These are phyloP conservation scores for Chiua sp. DNA, from an alignment of 1,284 basidiomycete species.

Conservation along the genomic window DNA sequence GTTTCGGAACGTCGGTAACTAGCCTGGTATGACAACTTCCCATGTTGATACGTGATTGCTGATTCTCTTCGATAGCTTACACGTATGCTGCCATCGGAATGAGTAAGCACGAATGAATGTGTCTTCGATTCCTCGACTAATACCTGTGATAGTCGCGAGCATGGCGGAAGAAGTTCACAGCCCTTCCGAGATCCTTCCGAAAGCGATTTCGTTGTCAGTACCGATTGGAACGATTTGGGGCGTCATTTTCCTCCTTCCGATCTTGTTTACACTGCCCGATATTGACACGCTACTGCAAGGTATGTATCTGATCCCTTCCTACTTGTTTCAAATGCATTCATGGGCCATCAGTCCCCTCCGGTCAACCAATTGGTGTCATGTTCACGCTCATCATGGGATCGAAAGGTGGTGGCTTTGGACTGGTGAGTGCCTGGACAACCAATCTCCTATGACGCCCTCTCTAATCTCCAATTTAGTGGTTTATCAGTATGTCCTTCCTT, in stretches of 20 bases:
- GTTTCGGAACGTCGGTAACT: not conserved
- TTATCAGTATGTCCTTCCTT: slow-evolving; percentile 43
- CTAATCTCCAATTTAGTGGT: slow-evolving; percentile 41
- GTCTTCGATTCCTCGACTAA: not conserved
- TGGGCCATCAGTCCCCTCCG: slow-evolving; percentile 53
- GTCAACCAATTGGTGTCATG: slow-evolving; percentile 69
- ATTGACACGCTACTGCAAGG: slow-evolving; percentile 57
- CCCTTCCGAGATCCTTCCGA: slow-evolving; percentile 60
- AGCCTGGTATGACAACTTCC: slow-evolving; percentile 41
- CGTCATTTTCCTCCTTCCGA: slow-evolving; percentile 67
- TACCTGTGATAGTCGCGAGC: slow-evolving; percentile 47
- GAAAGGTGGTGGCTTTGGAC: slow-evolving; percentile 65
- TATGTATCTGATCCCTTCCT: slow-evolving; percentile 25
- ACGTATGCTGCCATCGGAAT: slow-evolving; percentile 58
- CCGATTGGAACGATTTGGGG: slow-evolving; percentile 64
- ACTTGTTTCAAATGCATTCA: not conserved
- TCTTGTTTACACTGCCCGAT: slow-evolving; percentile 73
- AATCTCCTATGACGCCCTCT: not conserved
- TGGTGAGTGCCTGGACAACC: slow-evolving; percentile 40
- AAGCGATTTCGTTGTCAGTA: slow-evolving; percentile 64
- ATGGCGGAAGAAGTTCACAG: slow-evolving; percentile 72
- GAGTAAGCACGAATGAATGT: slow-evolving; percentile 40
- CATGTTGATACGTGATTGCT: not conserved
- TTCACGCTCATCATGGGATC: slow-evolving; percentile 69
- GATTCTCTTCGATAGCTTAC: slow-evolving; percentile 43